phyloP scores from a whole-genome alignment of 2,329 filamentous ascomycete species.

The Beauveria medogensis region DNA sequence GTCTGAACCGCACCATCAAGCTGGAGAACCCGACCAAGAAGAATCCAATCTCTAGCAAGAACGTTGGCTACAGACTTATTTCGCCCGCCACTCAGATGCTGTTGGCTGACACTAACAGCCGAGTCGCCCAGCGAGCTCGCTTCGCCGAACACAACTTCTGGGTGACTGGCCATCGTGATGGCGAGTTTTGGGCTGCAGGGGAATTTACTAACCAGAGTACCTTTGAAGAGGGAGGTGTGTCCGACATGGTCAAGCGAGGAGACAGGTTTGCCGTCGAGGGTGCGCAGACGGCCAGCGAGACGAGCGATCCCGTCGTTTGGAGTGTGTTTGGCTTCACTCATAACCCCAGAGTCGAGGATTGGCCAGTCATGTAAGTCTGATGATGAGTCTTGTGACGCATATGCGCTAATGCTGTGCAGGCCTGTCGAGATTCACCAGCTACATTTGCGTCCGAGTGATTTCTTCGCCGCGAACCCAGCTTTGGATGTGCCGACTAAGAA shows the following conservation, averaged over 20 bases:
- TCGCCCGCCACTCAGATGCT: conserved; percentile 38
- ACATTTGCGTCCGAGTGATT: conserved; percentile 36
- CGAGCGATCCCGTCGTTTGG: conserved; percentile 34
- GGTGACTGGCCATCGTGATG: conserved; percentile 42
- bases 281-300: conserved; percentile 15
- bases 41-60: conserved; percentile 41
- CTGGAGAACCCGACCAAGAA: conserved; percentile 37
- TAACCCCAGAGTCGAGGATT: conserved; percentile 40
- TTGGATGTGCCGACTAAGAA: conserved; percentile 31
- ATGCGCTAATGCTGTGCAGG: conserved; percentile 22
- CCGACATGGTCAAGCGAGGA: conserved; percentile 37
- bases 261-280: conserved; percentile 36
- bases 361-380: conserved; percentile 41
- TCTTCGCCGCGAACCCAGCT: conserved; percentile 38
- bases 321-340: conserved; percentile 41
- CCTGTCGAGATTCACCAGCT: conserved; percentile 40
- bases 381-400: background rate
- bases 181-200: conserved; percentile 42
- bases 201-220: conserved; percentile 44
- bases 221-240: conserved; percentile 34
- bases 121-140: conserved; percentile 33
- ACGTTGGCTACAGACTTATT: conserved; percentile 41
- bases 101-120: conserved; percentile 36
- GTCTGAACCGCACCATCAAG: conserved; percentile 41
- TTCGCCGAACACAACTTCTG: conserved; percentile 40